These are phyloP conservation scores for Aspergillus eucalypticola DNA, from an alignment of 2,329 filamentous ascomycete genomes.

Conservation along the genomic window DNA sequence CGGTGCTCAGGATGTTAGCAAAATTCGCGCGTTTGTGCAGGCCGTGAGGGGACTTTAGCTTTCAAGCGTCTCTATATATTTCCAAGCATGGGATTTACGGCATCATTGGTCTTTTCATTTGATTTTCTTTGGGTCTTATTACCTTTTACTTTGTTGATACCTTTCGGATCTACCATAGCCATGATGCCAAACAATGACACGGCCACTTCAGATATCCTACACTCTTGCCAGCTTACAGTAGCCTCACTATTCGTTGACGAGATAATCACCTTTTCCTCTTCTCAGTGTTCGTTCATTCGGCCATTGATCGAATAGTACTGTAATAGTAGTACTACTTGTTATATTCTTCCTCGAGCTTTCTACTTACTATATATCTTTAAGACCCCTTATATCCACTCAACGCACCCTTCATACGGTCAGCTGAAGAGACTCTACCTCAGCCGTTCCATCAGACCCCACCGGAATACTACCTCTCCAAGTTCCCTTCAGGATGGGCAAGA, in stretches of 20 bases:
- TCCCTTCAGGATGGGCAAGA: slow-evolving; percentile 36
- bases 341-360: too few relatives aligned
- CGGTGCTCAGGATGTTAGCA: slow-evolving; percentile 76
- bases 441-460: neutral
- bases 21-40: slow-evolving; percentile 77
- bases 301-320: neutral
- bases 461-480: neutral
- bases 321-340: too few relatives aligned
- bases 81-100: neutral
- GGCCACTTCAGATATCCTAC: neutral
- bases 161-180: neutral
- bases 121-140: neutral
- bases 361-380: too few relatives aligned
- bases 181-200: neutral
- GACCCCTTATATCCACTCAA: too few relatives aligned
- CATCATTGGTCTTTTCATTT: neutral
- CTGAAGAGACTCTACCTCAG: neutral
- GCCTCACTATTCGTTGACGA: neutral
- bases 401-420: too few relatives aligned
- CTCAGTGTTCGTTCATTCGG: neutral
- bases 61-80: slow-evolving; percentile 20
- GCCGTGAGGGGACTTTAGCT: slow-evolving; percentile 61
- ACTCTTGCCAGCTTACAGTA: neutral
- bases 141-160: neutral
- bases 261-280: too few relatives aligned